Evolutionary conservation across 176 grass and related monocot genomes (phyloP).

Genomic region (Oryza australiensis): DNA sequence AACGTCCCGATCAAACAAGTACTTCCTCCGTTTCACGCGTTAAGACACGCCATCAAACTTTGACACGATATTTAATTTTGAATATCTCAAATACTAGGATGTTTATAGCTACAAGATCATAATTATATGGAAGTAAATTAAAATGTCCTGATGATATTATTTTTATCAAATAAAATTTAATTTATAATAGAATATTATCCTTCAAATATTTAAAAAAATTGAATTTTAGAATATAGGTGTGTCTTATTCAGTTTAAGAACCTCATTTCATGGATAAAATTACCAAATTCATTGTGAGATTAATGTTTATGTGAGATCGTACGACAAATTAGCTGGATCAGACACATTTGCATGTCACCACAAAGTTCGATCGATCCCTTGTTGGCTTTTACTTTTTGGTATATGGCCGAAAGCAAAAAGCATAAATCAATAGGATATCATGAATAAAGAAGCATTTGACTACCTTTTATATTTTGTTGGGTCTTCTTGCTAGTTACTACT

Average conservation of each 20-base stretch:
- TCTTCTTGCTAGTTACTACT: too few species aligned
- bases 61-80: too few species aligned
- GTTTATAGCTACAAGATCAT: too few species aligned
- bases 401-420: conserved; percentile 21
- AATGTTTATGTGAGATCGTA: background rate
- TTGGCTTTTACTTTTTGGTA: conserved; percentile 11
- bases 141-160: too few species aligned
- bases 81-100: too few species aligned
- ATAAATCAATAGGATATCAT: conserved; percentile 11
- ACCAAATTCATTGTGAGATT: background rate
- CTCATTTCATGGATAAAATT: background rate
- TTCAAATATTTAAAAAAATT: too few species aligned
- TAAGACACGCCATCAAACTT: too few species aligned
- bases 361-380: background rate
- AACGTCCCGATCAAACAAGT: background rate
- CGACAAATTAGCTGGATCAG: background rate
- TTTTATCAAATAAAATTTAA: too few species aligned
- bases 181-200: too few species aligned
- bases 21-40: too few species aligned
- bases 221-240: too few species aligned
- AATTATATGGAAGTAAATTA: too few species aligned
- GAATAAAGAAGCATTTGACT: conserved; percentile 45
- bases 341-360: background rate
- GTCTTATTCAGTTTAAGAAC: background rate
- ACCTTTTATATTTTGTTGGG: background rate